Evolutionary conservation across 2,329 filamentous ascomycete species (phyloP).

Genomic region (Diaporthe citrichinensis): DNA sequence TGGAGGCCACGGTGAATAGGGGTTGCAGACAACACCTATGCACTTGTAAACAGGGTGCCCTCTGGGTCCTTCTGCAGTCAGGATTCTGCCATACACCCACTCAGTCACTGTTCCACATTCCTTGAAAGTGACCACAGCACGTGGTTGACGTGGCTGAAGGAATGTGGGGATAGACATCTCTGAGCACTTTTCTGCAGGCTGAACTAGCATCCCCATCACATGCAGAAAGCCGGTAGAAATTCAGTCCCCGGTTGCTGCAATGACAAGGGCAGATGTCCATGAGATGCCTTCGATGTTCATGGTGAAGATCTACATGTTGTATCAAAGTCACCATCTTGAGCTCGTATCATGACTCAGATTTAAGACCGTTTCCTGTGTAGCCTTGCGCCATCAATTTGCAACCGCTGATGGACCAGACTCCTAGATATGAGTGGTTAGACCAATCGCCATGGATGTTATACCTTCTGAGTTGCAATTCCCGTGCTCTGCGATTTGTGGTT

Average conservation of each 20-base stretch:
- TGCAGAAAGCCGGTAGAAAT: neutral
- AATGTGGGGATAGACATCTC: neutral
- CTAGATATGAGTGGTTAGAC: neutral
- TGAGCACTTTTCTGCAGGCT: too few relatives aligned
- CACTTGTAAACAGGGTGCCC: too few relatives aligned
- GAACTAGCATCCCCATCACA: neutral
- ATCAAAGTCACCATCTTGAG: neutral
- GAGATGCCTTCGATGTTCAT: too few relatives aligned
- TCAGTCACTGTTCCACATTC: too few relatives aligned
- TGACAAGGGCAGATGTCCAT: neutral
- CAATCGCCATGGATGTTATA: neutral
- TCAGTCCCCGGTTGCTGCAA: neutral
- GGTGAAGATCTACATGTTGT: neutral
- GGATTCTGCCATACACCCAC: too few relatives aligned
- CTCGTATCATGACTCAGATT: neutral
- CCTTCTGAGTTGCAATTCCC: neutral
- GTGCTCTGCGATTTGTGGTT: neutral
- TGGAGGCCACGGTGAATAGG: too few relatives aligned
- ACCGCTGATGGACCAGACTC: neutral
- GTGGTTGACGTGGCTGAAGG: neutral
- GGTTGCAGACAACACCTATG: too few relatives aligned
- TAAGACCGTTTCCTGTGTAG: neutral
- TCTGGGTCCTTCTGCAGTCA: too few relatives aligned
- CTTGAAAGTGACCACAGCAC: too few relatives aligned
- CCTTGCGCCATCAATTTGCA: neutral